Base-by-base conservation (phyloP, 108 stramenopile genomes). In the Pseudonitzschia multistriata region DNA sequence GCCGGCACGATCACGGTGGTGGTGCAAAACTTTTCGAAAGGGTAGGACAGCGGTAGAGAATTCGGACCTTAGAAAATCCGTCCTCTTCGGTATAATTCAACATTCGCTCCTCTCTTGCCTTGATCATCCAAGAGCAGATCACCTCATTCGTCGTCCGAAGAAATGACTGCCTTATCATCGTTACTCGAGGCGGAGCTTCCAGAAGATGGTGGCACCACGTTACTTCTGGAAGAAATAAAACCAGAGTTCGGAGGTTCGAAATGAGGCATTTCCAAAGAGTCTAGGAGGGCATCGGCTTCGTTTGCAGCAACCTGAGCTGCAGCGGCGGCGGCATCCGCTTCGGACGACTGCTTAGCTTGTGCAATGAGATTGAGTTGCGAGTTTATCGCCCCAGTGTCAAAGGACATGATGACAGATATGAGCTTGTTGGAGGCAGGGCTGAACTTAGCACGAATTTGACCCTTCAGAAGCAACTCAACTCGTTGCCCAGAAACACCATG, bases 401-500 rank as follows among this genome's bases (percentile, higher is more conserved):
- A 93, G 17, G 67, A 67, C 39, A 93, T 68, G n/a, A 74, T 74
- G 22, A 86, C 80, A 25, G 87, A 87, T 28, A 87, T 81, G 24
- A 93, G 85, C 64, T 93, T 93, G 81, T 93, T 93, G 49, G 88
- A 88, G 25, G 91, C 88, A 2, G 91, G 91, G 61, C 88, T 85
- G 76, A 93, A 93, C 30, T 71, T 66, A 5, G 85, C 83, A 19
- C 74, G 50, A 71, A 88, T 76, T 17, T 68, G 74, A 24, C 91
- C 91, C 62, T 80, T 85, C 53, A 93, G 59, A 1, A 72, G 30
- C 15, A 92, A 66, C 61, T 88, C 88, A 15, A 70, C 72, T 48
- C 85, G 84, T 77, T 76, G 42, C 11, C 1, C 34, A 3, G 27
- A 36, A 42, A 74, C 79, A 15, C 86, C 85, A 11, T 56, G 67